Base-by-base conservation (phyloP, 2,329 filamentous ascomycete genomes). In the Elsinoe arachidis region DNA sequence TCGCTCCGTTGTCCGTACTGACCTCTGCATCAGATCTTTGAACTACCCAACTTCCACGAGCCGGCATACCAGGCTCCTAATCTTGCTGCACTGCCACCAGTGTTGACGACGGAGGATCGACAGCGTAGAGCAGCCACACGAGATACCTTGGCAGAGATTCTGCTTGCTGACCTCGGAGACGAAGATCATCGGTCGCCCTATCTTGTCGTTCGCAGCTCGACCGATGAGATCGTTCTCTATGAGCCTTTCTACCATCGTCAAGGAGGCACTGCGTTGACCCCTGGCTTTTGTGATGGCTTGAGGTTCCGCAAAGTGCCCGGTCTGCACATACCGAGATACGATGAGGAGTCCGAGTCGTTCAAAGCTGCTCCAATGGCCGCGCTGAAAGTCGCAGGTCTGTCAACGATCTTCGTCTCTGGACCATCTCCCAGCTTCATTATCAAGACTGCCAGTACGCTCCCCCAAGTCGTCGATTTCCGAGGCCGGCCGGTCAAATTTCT, bases 141-240 rank as follows among this genome's bases (percentile, higher is more conserved):
- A 64, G 90, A 93, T 64, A 79, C 76, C 0, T 71, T 99, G 6
- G 82, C 83, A 0, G 92, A 99, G 69, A 80, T 96, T 3, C 68
- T 96, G 6, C 81, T 96, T 5, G 86, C 90, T 34, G 86, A 97
- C 62, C 79, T 99, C 11, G 93, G 93, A 23, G 89, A 96, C 66
- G 73, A 78, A 3, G 83, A 82, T 9, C 78, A 79, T 19, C 84
- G 81, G 60, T 82, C 80, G 2, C 90, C 92, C 5, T 89, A 95
- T 69, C 76, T 99, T 17, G 85, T 97, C 63, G 88, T 92, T 75
- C 87, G 92, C 53, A 89, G 89, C 51, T 79, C 81, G 9, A 85
- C 83, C 59, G 87, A 96, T 62, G 91, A 97, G 67, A 74, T 97
- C 34, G 86, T 87, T 10, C 80, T 97, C 46, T 99, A 97, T 68